Evolutionary conservation across 148 eudicot genomes (phyloP).

Genomic region (Heliosperma pusillum): DNA sequence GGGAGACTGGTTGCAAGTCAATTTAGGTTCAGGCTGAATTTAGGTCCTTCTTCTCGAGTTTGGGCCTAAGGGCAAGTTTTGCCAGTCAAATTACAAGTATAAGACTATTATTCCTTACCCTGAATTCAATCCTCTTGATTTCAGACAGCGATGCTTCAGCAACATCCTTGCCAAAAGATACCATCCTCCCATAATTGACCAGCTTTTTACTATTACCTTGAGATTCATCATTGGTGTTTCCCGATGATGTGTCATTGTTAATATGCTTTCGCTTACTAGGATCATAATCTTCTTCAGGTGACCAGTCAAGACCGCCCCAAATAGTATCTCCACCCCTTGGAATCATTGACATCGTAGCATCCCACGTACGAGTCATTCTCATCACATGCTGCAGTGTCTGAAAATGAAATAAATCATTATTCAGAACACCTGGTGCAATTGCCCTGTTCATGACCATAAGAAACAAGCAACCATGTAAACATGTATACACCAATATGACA

Average conservation of each 20-base stretch:
- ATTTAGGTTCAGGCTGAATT: too few relatives aligned
- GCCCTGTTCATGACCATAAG: slow-evolving; percentile 53
- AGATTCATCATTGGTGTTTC: slow-evolving; percentile 27
- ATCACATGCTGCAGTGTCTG: slow-evolving; percentile 83
- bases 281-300: slow-evolving; percentile 74
- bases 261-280: slow-evolving; percentile 46
- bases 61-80: not conserved
- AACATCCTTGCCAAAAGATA: slow-evolving; percentile 81
- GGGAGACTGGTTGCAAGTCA: too few relatives aligned
- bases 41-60: too few relatives aligned
- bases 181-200: slow-evolving; percentile 68
- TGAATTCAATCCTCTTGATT: slow-evolving; percentile 70
- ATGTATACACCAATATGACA: not conserved
- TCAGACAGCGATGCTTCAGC: slow-evolving; percentile 54
- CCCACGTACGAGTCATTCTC: slow-evolving; percentile 98
- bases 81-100: not conserved
- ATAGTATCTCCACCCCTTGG: slow-evolving; percentile 95
- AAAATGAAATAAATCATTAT: slow-evolving; percentile 68
- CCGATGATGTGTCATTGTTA: slow-evolving; percentile 30
- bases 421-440: slow-evolving; percentile 73
- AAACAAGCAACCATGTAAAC: not conserved
- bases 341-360: slow-evolving; percentile 96
- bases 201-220: slow-evolving; percentile 32
- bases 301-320: slow-evolving; percentile 96
- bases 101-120: slow-evolving; percentile 43